Base-by-base conservation (phyloP, 1,284 basidiomycete genomes). In the Cryptococcus wingfieldii region DNA sequence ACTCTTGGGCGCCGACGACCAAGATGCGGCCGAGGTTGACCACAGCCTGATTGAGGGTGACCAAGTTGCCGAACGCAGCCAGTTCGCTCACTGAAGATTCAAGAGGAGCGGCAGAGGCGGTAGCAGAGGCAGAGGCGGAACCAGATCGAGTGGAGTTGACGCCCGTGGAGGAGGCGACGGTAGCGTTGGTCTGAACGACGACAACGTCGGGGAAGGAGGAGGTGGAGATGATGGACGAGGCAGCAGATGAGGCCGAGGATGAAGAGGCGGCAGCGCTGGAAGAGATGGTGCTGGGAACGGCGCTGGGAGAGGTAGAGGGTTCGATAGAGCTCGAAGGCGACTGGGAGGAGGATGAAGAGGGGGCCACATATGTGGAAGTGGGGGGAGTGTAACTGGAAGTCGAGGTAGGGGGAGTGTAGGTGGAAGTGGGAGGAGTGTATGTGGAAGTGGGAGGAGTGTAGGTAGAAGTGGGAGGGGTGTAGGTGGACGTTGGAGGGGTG, bases 11-110 rank as follows among this genome's bases (percentile, higher is more conserved):
- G 23, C 66, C 69, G 31, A 68, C 61, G 31, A 70, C 69, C 51
- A 74, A 60, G 43, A 76, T 58, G 54, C 67, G 56, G 46, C 75
- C 75, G 18, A 71, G 52, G 39, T 65, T 56, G 16, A 69, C 62
- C 6, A 74, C 70, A 14, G 64, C 62, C 49, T 69, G 63, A 59
- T 66, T 70, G 50, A 75, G 48, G n/a, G 60, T 16, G 19, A 66
- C 65, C 37, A 75, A 56, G 56, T 68, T 71, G 47, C 69, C 67
- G 13, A 63, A 19, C 5, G 52, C 27, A 7, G 37, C 25, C 27
- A 49, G 13, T 23, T 56, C 56, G 46, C 46, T 37, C 6, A 34
- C 50, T 9, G 51, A 25, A 31, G 60, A 49, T n/a, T 51, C 46
- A 31, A 57, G 41, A 16, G 53, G 41, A 16, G 53, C 23, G 14